Percentiles rank a stretch among this genome's conserved stretches.
These are phyloP conservation scores for Lepidium aucheri DNA, from an alignment of 345 rosid species.

Conservation along the genomic window DNA sequence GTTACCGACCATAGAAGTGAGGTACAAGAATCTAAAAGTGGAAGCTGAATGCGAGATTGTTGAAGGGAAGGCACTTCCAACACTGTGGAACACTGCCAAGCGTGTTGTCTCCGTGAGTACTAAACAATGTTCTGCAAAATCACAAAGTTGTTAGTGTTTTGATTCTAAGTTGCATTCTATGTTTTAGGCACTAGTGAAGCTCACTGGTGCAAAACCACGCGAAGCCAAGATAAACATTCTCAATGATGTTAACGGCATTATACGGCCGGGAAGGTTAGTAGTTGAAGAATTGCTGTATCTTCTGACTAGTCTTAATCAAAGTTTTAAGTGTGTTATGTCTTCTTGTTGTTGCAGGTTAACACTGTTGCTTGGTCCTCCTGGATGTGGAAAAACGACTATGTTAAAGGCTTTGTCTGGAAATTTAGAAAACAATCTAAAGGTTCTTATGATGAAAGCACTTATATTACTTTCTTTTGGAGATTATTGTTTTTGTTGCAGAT, in stretches of 20 bases:
- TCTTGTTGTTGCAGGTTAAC: conserved; percentile 44
- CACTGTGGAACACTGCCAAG: conserved; percentile 59
- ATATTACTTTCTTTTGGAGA: not conserved
- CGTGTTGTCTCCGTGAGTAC: conserved; percentile 43
- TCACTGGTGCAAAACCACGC: conserved; percentile 32
- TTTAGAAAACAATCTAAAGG: conserved; percentile 50
- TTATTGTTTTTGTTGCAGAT: not conserved
- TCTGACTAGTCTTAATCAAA: not conserved
- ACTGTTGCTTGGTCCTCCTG: conserved; percentile 79
- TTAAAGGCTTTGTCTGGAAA: conserved; percentile 70
- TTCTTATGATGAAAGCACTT: conserved; percentile 10
- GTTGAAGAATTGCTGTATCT: not conserved
- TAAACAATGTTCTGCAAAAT: not conserved
- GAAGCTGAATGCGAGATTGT: conserved; percentile 66
- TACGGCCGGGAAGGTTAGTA: conserved; percentile 64
- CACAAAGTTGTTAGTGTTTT: not conserved
- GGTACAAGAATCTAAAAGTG: conserved; percentile 44
- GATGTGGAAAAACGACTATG: conserved; percentile 72
- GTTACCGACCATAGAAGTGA: conserved; percentile 63
- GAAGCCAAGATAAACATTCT: conserved; percentile 53
- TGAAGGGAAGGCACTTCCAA: conserved; percentile 73
- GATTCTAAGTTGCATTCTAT: not conserved
- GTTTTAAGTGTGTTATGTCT: not conserved
- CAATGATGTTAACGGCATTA: conserved; percentile 48
- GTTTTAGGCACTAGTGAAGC: conserved; percentile 39